phyloP scores from a whole-genome alignment of 2,329 filamentous ascomycete genomes.

The Ophiostoma pallidulum region DNA sequence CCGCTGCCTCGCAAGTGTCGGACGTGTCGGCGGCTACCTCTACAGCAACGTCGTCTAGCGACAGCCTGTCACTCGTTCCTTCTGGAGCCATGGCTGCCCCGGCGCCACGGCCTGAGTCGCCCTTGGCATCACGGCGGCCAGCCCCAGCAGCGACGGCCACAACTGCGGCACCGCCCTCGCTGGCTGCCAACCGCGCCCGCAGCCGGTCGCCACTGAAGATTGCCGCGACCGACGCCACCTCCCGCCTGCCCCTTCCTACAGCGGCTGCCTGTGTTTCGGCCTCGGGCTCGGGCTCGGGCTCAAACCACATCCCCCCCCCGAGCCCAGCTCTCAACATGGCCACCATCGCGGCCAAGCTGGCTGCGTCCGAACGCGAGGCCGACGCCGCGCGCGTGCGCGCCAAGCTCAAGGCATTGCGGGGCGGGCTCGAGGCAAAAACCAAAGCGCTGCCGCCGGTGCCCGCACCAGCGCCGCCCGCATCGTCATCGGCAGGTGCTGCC shows the following conservation, averaged over 20 bases:
- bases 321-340: conserved; percentile 53
- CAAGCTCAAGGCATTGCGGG: conserved; percentile 47
- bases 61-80: conserved; percentile 3
- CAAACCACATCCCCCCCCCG: conserved; percentile 29
- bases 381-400: conserved; percentile 54
- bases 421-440: conserved; percentile 7
- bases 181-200: conserved; percentile 5
- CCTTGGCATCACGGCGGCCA: neutral
- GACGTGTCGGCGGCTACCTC: neutral
- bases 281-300: neutral
- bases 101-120: neutral
- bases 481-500: neutral
- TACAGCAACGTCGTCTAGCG: neutral
- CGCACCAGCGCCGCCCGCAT: conserved; percentile 9
- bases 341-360: conserved; percentile 53
- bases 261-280: conserved; percentile 8
- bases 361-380: conserved; percentile 53
- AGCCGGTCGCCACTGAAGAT: conserved; percentile 14
- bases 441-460: neutral
- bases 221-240: conserved; percentile 2
- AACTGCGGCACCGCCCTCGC: too few species aligned
- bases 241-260: conserved; percentile 19
- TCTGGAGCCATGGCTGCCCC: neutral
- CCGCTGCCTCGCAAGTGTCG: conserved; percentile 12
- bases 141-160: neutral